phyloP scores from a whole-genome alignment of 345 rosid species.

The Streptanthus diversifolius region DNA sequence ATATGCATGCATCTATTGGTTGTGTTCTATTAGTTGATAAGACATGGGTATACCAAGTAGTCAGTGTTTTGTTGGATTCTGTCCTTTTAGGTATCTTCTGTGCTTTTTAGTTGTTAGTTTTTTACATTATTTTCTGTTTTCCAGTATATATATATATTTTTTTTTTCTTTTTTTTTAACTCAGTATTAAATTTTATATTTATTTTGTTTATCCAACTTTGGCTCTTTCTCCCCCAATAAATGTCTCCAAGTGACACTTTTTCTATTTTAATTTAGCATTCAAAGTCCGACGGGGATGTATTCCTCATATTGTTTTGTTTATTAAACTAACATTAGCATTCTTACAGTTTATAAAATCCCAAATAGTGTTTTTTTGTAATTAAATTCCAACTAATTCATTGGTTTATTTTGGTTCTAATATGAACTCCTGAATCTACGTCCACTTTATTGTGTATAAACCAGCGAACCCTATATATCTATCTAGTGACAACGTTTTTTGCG shows the following conservation, averaged over 20 bases:
- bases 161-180: neutral
- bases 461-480: neutral
- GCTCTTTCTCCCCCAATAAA: neutral
- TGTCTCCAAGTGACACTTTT: neutral
- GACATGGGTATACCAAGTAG: constrained; percentile 10
- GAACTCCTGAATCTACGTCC: no score
- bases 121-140: neutral
- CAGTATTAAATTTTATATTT: neutral
- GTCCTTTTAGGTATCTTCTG: neutral
- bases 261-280: neutral
- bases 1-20: neutral
- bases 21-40: neutral
- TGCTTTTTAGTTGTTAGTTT: neutral
- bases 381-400: neutral
- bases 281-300: neutral
- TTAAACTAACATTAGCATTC: neutral
- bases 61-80: neutral
- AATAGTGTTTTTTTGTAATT: neutral
- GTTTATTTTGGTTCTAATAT: neutral
- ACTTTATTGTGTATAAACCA: neutral
- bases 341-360: neutral
- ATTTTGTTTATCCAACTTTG: neutral
- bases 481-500: neutral
- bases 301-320: neutral
- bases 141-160: neutral